Percentiles rank a stretch among this genome's conserved stretches.
Conservation (phyloP, 2,329 filamentous ascomycete genomes). For the Aspergillus arachidicola region DNA sequence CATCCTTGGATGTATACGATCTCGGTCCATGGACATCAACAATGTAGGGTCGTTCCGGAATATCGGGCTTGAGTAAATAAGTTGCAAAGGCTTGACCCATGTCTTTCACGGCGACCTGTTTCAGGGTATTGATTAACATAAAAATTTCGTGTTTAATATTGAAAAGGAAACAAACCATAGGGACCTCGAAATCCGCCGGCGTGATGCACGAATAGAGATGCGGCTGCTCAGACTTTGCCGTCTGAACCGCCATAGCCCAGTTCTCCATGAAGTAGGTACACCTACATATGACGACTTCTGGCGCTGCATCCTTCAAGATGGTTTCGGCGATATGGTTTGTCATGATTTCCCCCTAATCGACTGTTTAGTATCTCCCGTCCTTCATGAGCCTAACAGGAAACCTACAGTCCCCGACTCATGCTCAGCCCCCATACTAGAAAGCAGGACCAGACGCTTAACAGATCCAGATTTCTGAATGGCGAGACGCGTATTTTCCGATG, state of each 20-base stretch:
- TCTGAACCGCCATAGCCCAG: conserved; percentile 10
- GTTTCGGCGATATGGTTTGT: conserved; percentile 19
- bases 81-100: conserved; percentile 10
- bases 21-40: conserved; percentile 18
- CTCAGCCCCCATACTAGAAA: conserved; percentile 20
- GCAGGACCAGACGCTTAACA: conserved; percentile 16
- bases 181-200: conserved; percentile 16
- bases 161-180: conserved; percentile 12
- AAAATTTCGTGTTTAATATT: too few relatives aligned
- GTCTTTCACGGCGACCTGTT: conserved; percentile 15
- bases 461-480: conserved; percentile 11
- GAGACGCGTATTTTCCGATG: conserved; percentile 12
- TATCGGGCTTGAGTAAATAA: conserved; percentile 3
- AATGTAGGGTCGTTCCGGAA: conserved; percentile 12
- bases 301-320: conserved; percentile 10
- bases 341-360: conserved; percentile 17
- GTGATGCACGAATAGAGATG: conserved; percentile 15
- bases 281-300: conserved; percentile 17
- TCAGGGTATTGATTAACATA: neutral
- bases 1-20: conserved; percentile 12
- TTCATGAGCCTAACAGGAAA: neutral
- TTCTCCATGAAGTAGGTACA: conserved; percentile 24
- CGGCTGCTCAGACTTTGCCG: conserved; percentile 8
- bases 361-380: neutral
- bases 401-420: conserved; percentile 14